Evolutionary conservation across 116 monocot genomes (phyloP), one percentile per base, ranked within the genome.

Genomic region (Phalaenopsis hybrid): DNA sequence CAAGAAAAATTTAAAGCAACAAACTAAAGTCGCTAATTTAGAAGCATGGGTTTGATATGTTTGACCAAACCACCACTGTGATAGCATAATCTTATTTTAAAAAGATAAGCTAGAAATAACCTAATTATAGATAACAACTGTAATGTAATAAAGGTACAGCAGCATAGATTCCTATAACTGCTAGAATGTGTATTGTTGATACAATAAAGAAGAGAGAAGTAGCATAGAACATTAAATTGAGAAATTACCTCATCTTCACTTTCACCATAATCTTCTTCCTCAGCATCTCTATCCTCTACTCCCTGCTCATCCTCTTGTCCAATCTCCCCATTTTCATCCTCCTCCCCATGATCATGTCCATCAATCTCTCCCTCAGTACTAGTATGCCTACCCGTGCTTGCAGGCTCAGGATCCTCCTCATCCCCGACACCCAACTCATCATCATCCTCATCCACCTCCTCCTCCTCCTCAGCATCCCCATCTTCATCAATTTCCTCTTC

Each of bases 321-420:
- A 50, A 80, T 88, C 17, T 86, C 72, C n/a, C 81, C 90, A 55
- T 55, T 17, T 86, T 83, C 95, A 87, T 95, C 55, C 15, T 55
- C 55, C 55, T 55, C 55, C 12, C 55, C 55, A 55, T 55, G 55
- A 4, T 55, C 55, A 93, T 55, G 55, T 15, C 55, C 55, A 55
- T 55, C 55, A 52, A 95, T 95, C 81, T 91, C 93, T 76, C 89
- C 95, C 57, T 91, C 91, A 2, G 74, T 43, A 37, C 81, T 85
- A 8, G 75, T 25, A 73, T 86, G 17, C 86, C 89, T 92, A 17
- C 89, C 91, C 0, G 83, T 84, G 73, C 73, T 85, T 1, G 74
- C 86, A 9, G 87, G 84, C 33, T 90, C 91, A 13, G 49, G 81
- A 72, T 80, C 84, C 16, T 85, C 90, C 55, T 90, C 94, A n/a